phyloP scores from a whole-genome alignment of 2,329 filamentous ascomycete genomes.

The Claviceps sp. region DNA sequence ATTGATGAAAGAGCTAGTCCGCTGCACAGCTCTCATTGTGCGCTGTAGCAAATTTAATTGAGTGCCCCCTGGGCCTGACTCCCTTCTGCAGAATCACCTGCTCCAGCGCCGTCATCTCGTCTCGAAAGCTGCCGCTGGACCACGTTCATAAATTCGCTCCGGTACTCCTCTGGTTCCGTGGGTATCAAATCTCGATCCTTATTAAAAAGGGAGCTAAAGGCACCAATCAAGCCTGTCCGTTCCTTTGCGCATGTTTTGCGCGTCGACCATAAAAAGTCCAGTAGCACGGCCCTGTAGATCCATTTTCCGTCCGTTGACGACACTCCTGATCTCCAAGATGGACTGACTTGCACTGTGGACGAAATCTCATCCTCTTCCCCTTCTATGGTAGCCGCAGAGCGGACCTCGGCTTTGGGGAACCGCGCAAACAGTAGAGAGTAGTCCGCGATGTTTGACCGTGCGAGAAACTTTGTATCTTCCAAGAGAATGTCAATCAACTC shows the following conservation, averaged over 20 bases:
- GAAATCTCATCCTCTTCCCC: neutral
- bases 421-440: constrained; percentile 63
- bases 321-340: constrained; percentile 47
- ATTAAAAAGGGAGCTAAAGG: constrained; percentile 48
- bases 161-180: constrained; percentile 54
- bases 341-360: neutral
- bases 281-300: constrained; percentile 51
- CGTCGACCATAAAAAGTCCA: constrained; percentile 72
- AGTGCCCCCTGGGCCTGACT: neutral
- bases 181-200: constrained; percentile 66
- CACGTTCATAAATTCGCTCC: constrained; percentile 37
- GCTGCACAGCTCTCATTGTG: too few species aligned
- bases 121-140: constrained; percentile 25
- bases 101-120: neutral
- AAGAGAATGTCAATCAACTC: constrained; percentile 41
- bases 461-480: constrained; percentile 49
- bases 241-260: constrained; percentile 52
- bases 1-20: too few species aligned
- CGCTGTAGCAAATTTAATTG: too few species aligned
- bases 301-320: constrained; percentile 48
- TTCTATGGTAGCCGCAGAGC: constrained; percentile 5
- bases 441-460: constrained; percentile 53
- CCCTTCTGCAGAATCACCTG: neutral
- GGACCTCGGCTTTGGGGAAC: constrained; percentile 9
- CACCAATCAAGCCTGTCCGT: constrained; percentile 51